Conservation (phyloP, 495 filamentous ascomycete genomes). For the Aspergillus asperescens region DNA sequence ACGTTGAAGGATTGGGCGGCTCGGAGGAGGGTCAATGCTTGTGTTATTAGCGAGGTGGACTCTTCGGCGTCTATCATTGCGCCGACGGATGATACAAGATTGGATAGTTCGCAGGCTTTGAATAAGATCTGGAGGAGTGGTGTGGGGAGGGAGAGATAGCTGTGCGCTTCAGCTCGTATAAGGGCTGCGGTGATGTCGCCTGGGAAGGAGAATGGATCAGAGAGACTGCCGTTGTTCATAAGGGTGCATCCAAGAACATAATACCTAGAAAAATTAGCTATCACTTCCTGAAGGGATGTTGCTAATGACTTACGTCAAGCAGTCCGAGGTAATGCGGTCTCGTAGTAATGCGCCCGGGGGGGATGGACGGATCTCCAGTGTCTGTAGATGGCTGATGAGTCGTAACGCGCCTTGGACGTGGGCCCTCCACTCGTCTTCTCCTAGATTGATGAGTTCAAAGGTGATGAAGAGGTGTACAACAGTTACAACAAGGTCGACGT, state of each 20-base stretch:
- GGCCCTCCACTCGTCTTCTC: neutral
- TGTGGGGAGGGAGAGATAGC: slow-evolving; percentile 11
- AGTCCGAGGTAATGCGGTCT: slow-evolving; percentile 7
- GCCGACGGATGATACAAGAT: neutral
- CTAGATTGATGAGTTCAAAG: neutral
- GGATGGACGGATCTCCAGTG: neutral
- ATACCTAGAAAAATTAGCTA: neutral
- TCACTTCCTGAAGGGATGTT: neutral
- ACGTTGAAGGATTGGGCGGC: neutral
- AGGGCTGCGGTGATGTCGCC: slow-evolving; percentile 1
- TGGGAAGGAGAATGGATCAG: neutral
- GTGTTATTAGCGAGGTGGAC: neutral
- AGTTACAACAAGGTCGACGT: slow-evolving; percentile 1
- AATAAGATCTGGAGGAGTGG: slow-evolving; percentile 5
- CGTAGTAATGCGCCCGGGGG: neutral
- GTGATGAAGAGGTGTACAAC: slow-evolving; percentile 10
- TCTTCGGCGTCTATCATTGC: neutral
- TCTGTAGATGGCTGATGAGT: neutral
- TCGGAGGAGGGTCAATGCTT: neutral
- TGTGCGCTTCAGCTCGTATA: slow-evolving; percentile 4
- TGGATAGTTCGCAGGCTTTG: slow-evolving; percentile 10
- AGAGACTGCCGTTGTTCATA: neutral
- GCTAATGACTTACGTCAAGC: neutral
- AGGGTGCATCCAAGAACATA: slow-evolving; percentile 9
- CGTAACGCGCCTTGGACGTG: slow-evolving; percentile 6